phyloP scores from a whole-genome alignment of 2,329 filamentous ascomycete genomes.

The Blastomyces gilchristii region DNA sequence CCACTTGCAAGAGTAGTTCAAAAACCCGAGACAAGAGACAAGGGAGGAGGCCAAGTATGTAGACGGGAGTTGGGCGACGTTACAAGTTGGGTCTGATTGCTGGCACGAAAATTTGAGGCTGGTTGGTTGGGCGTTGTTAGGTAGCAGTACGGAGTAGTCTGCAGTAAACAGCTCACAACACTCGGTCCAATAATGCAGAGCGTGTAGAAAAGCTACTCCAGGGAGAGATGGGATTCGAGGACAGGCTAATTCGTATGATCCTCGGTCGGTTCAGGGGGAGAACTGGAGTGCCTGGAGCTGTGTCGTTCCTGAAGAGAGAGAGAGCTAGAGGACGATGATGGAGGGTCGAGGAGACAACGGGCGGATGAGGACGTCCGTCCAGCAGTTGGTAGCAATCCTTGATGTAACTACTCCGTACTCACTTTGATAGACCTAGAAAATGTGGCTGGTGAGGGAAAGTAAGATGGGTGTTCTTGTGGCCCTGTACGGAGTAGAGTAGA shows the following conservation, averaged over 20 bases:
- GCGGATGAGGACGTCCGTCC: not conserved
- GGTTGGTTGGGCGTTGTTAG: conserved; percentile 8
- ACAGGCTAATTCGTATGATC: conserved; percentile 1
- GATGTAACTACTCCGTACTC: not conserved
- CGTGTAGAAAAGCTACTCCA: not conserved
- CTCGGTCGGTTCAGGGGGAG: not conserved
- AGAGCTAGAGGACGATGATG: too few species aligned
- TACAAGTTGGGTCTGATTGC: not conserved
- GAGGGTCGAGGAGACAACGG: not conserved
- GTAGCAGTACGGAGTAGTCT: conserved; percentile 5
- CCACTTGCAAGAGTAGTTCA: not conserved
- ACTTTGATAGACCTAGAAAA: not conserved
- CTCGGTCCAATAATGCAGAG: conserved; percentile 4
- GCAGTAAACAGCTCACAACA: conserved; percentile 3
- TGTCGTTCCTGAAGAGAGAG: not conserved
- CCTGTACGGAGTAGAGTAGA: too few species aligned
- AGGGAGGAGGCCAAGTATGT: not conserved
- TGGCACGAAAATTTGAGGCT: not conserved
- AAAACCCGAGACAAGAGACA: not conserved
- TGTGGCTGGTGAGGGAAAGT: not conserved
- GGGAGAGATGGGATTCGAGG: not conserved
- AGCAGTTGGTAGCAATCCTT: not conserved
- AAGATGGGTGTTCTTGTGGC: not conserved
- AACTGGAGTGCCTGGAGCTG: not conserved
- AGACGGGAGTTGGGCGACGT: not conserved